Evolutionary conservation across 164 flowering plant genomes (phyloP).

Genomic region (Umbellularia californica): DNA sequence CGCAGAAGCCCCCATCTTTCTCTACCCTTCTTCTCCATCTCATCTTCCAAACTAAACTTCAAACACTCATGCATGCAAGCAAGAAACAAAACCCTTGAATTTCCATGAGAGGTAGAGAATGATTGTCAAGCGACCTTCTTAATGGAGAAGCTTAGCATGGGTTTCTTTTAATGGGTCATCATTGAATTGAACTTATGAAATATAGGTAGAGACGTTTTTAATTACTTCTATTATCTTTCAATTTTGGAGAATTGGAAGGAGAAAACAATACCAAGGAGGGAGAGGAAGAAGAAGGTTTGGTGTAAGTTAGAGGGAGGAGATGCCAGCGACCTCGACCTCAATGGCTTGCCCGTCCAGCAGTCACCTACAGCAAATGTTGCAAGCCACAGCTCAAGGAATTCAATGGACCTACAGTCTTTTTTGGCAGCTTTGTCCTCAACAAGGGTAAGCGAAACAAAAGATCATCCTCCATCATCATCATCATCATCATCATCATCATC

Average conservation of each 20-base stretch:
- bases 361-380: constrained; percentile 61
- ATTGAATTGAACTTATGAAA: background rate
- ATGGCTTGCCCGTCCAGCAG: constrained; percentile 39
- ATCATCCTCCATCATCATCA: too few species aligned
- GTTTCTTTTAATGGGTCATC: background rate
- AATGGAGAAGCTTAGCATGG: background rate
- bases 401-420: constrained; percentile 90
- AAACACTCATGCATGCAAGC: background rate
- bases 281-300: background rate
- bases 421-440: constrained; percentile 83
- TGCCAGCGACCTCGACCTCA: background rate
- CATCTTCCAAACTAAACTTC: background rate
- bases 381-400: constrained; percentile 73
- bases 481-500: too few species aligned
- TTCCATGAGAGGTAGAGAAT: background rate
- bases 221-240: too few species aligned
- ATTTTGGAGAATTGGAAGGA: background rate
- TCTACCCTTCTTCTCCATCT: background rate
- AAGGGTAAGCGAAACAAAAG: constrained; percentile 50
- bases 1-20: background rate
- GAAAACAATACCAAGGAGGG: background rate
- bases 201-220: background rate
- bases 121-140: background rate
- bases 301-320: background rate
- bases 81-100: background rate